Base-by-base conservation (phyloP, 1,139 yeast genomes). In the Candida buenavistaensis region DNA sequence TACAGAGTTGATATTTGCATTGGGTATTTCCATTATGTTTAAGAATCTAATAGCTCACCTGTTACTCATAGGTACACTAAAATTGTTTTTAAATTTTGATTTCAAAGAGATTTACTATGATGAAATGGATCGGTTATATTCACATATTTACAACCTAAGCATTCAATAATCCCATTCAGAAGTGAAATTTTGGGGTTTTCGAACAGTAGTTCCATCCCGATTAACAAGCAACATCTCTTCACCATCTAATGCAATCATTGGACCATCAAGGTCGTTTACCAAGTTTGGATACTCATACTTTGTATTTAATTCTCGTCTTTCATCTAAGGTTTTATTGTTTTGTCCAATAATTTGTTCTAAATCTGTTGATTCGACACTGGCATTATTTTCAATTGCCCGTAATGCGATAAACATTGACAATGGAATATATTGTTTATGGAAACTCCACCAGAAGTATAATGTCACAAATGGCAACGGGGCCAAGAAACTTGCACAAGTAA, bases 351-450 rank as follows among this genome's bases (percentile, higher is more conserved):
- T 22, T 14, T 14, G 26, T 23, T 45, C 41, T 25, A 48, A 51
- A 10, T 54, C 57, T 16, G 14, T 9, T 2, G 20, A 17, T 32
- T 28, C n/a, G 14, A 23, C 5, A 22, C n/a, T 13, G 8, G 47
- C 45, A 35, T 49, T 46, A 34, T 47, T 53, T 26, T 59, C 56
- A 29, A 68, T 66, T 0, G 75, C 63, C 33, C 95, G 73, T 37
- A 92, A 67, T 0, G 98, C 97, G 53, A 92, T 90, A 54, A 85
- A 90, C 41, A 79, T 75, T 4, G 90, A 78, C 37, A 92, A 64
- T 1, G 97, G 97, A 29, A 82, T 70, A 47, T 87, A 86, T 48
- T 81, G 82, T 43, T 79, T 78, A 53, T 90, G 88, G 55, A 88
- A 90, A 49, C 83, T 84, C 81, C 88, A 88, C 53, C 85, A 67